phyloP scores from a whole-genome alignment of 2,329 filamentous ascomycete genomes.

The Cercospora sesami region DNA sequence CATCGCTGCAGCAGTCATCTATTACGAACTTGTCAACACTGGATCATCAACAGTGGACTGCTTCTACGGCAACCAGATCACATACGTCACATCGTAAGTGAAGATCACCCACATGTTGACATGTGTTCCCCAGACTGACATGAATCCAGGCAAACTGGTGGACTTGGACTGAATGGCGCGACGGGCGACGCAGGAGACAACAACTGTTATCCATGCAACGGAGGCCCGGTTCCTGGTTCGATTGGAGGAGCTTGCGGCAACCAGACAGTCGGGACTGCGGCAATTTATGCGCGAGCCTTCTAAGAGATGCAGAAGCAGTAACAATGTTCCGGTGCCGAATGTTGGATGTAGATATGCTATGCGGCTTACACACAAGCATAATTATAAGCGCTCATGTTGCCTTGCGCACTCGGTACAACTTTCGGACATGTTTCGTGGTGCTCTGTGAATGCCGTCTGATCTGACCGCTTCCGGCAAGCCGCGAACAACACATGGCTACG shows the following conservation, averaged over 20 bases:
- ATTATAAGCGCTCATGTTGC: background rate
- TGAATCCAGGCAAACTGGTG: conserved; percentile 6
- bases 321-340: background rate
- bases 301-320: conserved; percentile 6
- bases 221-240: conserved; percentile 18
- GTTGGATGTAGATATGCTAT: conserved; percentile 8
- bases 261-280: conserved; percentile 30
- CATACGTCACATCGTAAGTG: conserved; percentile 31
- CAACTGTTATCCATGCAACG: conserved; percentile 34
- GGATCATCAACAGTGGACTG: conserved; percentile 31
- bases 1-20: conserved; percentile 20
- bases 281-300: conserved; percentile 34
- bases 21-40: conserved; percentile 34
- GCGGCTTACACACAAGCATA: background rate
- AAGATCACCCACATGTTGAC: background rate
- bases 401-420: background rate
- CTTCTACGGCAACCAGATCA: conserved; percentile 34
- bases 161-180: conserved; percentile 7
- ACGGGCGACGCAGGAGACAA: conserved; percentile 30
- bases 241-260: conserved; percentile 34
- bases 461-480: background rate
- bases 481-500: too few species aligned
- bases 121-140: background rate
- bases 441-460: background rate
- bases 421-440: background rate